Evolutionary conservation across 306 rosid species (phyloP).

Genomic region (Lithocarpus polystachyus): DNA sequence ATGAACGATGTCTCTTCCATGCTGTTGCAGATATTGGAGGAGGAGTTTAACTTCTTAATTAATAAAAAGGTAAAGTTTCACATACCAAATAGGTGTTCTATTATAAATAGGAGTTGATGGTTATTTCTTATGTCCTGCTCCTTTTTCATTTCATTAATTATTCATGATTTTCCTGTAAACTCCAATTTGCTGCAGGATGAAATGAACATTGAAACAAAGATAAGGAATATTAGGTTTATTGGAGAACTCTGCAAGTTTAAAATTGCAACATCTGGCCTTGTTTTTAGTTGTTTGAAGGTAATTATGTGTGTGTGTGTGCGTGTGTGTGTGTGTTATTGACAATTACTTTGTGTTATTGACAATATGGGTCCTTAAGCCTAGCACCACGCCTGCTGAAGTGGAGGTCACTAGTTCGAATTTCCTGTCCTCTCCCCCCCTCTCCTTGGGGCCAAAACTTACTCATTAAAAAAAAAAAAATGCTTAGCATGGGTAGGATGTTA

Average conservation of each 20-base stretch:
- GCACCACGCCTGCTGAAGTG: too few relatives aligned
- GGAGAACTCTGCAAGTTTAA: conserved; percentile 99
- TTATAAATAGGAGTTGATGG: neutral
- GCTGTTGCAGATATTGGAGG: conserved; percentile 91
- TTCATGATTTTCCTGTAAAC: conserved; percentile 12
- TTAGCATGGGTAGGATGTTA: neutral
- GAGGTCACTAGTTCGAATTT: too few relatives aligned
- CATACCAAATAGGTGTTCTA: neutral
- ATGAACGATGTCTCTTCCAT: conserved; percentile 91
- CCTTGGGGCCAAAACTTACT: too few relatives aligned
- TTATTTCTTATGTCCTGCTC: conserved; percentile 1
- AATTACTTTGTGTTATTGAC: too few relatives aligned
- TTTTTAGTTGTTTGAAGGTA: conserved; percentile 98
- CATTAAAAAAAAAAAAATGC: too few relatives aligned
- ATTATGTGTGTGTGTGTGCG: too few relatives aligned
- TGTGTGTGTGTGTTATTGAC: neutral
- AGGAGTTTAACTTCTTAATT: conserved; percentile 91
- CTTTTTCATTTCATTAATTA: neutral
- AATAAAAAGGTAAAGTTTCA: conserved; percentile 77
- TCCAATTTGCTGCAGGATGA: conserved; percentile 69
- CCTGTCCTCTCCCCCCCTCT: too few relatives aligned
- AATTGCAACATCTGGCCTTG: conserved; percentile 81
- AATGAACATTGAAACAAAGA: conserved; percentile 98
- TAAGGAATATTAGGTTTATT: conserved; percentile 93
- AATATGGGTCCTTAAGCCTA: neutral